phyloP scores from a whole-genome alignment of 306 rosid species.

The Gynostemma pentaphyllum region DNA sequence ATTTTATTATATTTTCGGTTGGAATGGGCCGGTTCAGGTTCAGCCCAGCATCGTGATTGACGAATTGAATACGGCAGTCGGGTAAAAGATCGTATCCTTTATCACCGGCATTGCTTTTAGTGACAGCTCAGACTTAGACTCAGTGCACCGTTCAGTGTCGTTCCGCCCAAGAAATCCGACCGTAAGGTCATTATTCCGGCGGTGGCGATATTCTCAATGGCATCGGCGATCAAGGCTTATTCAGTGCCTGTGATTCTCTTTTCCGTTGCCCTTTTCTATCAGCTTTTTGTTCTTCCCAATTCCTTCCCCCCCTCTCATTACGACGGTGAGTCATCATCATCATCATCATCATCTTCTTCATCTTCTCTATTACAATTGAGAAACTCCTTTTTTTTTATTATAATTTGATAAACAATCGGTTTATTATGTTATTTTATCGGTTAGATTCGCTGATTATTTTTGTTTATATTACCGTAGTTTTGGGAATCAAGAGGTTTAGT shows the following conservation, averaged over 20 bases:
- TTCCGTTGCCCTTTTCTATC: conserved; percentile 50
- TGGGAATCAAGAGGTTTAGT: conserved; percentile 34
- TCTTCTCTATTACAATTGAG: no score
- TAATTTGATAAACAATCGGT: not conserved
- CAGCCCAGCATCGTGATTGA: not conserved
- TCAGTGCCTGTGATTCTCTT: conserved; percentile 58
- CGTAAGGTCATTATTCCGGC: not conserved
- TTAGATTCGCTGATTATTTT: not conserved
- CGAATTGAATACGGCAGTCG: no score
- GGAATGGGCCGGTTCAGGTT: conserved; percentile 3
- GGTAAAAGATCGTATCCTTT: not conserved
- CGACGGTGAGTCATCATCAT: conserved; percentile 32
- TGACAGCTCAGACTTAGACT: no score
- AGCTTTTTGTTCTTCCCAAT: conserved; percentile 64
- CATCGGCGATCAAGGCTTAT: conserved; percentile 56
- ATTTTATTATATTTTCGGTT: not conserved
- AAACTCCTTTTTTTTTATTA: not conserved
- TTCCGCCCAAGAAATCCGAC: not conserved
- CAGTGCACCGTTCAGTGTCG: not conserved
- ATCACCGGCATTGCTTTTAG: not conserved
- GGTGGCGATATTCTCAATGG: conserved; percentile 21
- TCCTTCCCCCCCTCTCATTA: conserved; percentile 78
- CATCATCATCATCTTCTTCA: not conserved
- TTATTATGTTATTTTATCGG: not conserved
- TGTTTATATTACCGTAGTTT: conserved; percentile 27